Base-by-base conservation (phyloP, 495 filamentous ascomycete genomes). In the Penicillium cinerascens region DNA sequence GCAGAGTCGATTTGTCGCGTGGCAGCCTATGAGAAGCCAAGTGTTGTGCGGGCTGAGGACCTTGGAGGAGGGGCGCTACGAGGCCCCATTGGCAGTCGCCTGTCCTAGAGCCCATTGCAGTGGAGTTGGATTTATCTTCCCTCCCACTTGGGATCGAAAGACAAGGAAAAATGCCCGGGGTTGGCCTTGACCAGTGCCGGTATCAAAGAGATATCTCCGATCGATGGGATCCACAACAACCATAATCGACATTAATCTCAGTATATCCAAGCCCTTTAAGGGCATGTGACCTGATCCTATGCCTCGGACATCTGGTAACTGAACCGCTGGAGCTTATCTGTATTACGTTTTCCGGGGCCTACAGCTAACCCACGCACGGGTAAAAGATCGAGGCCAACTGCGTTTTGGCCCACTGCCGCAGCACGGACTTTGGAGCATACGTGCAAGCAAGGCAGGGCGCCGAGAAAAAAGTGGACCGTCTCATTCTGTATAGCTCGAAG, bases 31-130 rank as follows among this genome's bases (percentile, higher is more conserved):
- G 48, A 61, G 47, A 18, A 48, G 55, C 42, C 59, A 25, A 52
- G 16, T 48, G 35, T 53, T 56, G n/a, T 51, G 55, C 23, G 41
- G 39, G 41, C 51, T 58, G 62, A 42, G 59, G 59, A 65, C 62
- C 62, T 65, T 65, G 62, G 56, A 55, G 58, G 58, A 61, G 61
- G 61, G 59, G 59, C 20, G 55, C 40, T 37, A 4, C 11, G 26
- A 35, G 25, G 53, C 25, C 50, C 51, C 44, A 65, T 62, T 65
- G 62, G 62, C 29, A 59, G 59, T 18, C 47, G 13, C 8, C 11
- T n/a, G n/a, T 20, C 38, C 36, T 47, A 25, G 7, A 33, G 11
- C 15, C 48, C 29, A 54, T 18, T 25, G 5, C 22, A 21, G 42
- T 55, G 47, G 44, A 48, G 40, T 47, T 47, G 49, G 26, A 37